These are phyloP conservation scores for Erythrophleum fordii DNA, from an alignment of 306 rosid genomes.

Conservation along the genomic window DNA sequence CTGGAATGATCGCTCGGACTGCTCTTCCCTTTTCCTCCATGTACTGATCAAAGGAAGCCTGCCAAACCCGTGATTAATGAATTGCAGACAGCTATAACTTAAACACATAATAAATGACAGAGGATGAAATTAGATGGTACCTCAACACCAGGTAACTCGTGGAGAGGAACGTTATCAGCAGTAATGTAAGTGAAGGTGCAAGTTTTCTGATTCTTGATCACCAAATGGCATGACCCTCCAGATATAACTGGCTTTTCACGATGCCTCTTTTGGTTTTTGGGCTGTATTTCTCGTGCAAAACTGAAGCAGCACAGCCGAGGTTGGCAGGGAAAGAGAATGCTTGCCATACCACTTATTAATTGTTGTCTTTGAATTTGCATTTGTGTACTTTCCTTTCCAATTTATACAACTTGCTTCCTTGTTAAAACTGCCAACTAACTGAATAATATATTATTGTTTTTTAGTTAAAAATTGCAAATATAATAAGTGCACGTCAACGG, in stretches of 20 bases:
- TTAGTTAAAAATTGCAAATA: no score
- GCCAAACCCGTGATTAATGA: no score
- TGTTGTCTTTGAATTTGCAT: neutral
- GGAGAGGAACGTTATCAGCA: constrained; percentile 23
- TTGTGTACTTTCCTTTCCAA: neutral
- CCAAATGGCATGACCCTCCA: neutral
- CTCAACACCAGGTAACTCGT: constrained; percentile 16
- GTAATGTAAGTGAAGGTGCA: constrained; percentile 26
- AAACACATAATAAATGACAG: no score
- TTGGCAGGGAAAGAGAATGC: neutral
- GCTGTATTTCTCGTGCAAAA: neutral
- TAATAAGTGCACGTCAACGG: no score
- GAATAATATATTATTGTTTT: no score
- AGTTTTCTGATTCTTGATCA: constrained; percentile 3
- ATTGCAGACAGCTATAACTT: no score
- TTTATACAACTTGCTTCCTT: no score
- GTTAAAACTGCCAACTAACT: no score
- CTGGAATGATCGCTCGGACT: constrained; percentile 37
- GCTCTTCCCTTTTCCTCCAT: constrained; percentile 46
- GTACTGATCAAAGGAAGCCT: constrained; percentile 47
- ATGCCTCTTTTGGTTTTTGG: neutral
- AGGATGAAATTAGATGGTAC: no score
- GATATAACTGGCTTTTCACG: neutral
- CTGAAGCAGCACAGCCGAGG: neutral
- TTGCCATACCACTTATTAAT: neutral